phyloP scores from a whole-genome alignment of 1,139 yeast genomes.

The Magnusiomyces starmeri region DNA sequence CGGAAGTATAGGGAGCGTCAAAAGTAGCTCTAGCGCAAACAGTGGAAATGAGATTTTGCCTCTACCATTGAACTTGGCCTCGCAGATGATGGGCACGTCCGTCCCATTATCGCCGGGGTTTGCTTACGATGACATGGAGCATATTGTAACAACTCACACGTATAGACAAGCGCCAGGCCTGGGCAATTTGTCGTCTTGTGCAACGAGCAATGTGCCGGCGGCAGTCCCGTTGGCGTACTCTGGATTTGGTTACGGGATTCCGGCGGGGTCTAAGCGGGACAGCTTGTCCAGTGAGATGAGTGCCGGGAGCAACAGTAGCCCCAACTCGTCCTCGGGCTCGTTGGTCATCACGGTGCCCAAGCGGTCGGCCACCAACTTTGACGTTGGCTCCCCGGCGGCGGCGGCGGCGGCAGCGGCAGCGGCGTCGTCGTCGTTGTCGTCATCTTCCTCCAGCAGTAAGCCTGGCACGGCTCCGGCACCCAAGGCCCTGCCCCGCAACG shows the following conservation, averaged over 20 bases:
- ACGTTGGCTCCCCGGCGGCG: too few relatives aligned
- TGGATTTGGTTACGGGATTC: neutral
- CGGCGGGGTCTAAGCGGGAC: neutral
- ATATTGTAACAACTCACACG: slow-evolving; percentile 4
- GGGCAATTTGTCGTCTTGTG: neutral
- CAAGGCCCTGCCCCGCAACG: too few relatives aligned
- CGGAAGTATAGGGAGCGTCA: neutral
- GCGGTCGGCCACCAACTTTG: neutral
- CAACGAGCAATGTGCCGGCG: neutral
- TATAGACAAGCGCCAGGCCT: neutral
- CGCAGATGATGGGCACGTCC: neutral
- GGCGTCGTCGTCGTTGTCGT: too few relatives aligned
- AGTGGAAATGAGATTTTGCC: neutral
- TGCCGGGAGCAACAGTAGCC: neutral
- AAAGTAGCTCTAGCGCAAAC: neutral
- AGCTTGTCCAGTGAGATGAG: too few relatives aligned
- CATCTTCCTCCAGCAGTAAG: too few relatives aligned
- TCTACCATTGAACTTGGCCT: neutral
- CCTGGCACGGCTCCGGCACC: too few relatives aligned
- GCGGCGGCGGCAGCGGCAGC: too few relatives aligned
- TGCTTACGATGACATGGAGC: slow-evolving; percentile 4
- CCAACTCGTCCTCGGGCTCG: neutral
- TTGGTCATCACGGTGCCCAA: neutral
- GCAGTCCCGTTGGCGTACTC: neutral
- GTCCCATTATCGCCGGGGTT: neutral